Conservation (phyloP, 768 basidiomycete species). For the Pleurotus platypus region DNA sequence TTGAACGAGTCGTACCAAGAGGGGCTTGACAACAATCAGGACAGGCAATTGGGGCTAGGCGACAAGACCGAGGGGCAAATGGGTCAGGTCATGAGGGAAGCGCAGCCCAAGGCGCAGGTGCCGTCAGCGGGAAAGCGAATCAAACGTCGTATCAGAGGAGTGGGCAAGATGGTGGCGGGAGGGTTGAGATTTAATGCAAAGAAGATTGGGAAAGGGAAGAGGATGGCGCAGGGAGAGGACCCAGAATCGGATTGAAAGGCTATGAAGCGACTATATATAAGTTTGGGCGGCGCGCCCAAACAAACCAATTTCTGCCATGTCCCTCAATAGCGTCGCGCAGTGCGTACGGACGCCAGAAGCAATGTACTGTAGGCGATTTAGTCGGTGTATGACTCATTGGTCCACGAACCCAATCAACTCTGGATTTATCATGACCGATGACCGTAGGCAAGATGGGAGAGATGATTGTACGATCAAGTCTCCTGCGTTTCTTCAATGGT, state of each 20-base stretch:
- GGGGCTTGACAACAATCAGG: slow-evolving; percentile 15
- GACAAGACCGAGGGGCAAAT: background rate
- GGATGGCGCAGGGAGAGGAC: background rate
- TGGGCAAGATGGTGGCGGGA: background rate
- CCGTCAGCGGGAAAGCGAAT: background rate
- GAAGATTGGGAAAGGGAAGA: background rate
- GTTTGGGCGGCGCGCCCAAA: too few species aligned
- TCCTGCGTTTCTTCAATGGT: too few species aligned
- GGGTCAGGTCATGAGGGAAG: background rate
- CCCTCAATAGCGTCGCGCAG: too few species aligned
- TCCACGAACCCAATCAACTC: too few species aligned
- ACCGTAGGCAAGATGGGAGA: too few species aligned
- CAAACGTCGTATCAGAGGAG: background rate
- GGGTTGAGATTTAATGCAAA: background rate
- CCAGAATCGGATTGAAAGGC: background rate
- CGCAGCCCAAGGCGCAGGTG: background rate
- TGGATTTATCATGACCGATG: too few species aligned
- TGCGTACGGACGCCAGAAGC: too few species aligned
- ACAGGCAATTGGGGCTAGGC: slow-evolving; percentile 8
- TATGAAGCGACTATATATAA: too few species aligned
- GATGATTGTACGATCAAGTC: too few species aligned
- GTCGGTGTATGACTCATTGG: too few species aligned
- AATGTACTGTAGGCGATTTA: too few species aligned
- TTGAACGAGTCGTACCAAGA: slow-evolving; percentile 15
- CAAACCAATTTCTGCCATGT: too few species aligned